Percentiles rank a stretch among this genome's conserved stretches.
Conservation (phyloP, 345 rosid genomes). For the Populus nigra region DNA sequence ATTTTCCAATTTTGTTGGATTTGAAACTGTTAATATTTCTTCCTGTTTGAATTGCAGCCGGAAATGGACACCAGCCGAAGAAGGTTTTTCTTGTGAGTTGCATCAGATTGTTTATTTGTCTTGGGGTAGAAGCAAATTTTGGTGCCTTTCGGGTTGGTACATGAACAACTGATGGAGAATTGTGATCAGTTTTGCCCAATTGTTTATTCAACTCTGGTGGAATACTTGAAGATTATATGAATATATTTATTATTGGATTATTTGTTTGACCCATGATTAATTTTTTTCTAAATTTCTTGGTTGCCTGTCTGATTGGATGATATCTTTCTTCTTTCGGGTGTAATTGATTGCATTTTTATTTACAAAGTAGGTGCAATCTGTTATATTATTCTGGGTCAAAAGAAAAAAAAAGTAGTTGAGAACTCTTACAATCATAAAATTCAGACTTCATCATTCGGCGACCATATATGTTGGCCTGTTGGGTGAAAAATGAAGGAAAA, state of each 20-base stretch:
- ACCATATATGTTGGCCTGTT: not conserved
- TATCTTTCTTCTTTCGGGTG: not conserved
- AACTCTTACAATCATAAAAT: not conserved
- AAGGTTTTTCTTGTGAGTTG: slow-evolving; percentile 78
- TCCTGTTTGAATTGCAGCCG: slow-evolving; percentile 39
- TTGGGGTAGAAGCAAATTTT: not conserved
- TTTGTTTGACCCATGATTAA: not conserved
- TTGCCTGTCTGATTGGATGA: not conserved
- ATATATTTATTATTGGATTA: not conserved
- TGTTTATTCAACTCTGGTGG: not conserved
- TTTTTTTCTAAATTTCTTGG: not conserved
- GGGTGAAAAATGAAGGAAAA: too few relatives aligned
- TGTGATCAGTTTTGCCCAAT: slow-evolving; percentile 14
- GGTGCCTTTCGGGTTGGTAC: not conserved
- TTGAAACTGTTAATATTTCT: slow-evolving; percentile 8
- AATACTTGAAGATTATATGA: not conserved
- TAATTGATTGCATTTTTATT: not conserved
- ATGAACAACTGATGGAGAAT: not conserved
- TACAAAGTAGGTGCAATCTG: not conserved
- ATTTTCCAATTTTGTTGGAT: not conserved
- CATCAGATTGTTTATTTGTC: not conserved
- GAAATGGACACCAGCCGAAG: slow-evolving; percentile 97
- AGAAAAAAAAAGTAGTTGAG: not conserved
- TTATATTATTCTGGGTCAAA: not conserved
- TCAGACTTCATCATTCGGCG: not conserved